Conservation (phyloP, 345 rosid species). For the Anacardium occidentale region DNA sequence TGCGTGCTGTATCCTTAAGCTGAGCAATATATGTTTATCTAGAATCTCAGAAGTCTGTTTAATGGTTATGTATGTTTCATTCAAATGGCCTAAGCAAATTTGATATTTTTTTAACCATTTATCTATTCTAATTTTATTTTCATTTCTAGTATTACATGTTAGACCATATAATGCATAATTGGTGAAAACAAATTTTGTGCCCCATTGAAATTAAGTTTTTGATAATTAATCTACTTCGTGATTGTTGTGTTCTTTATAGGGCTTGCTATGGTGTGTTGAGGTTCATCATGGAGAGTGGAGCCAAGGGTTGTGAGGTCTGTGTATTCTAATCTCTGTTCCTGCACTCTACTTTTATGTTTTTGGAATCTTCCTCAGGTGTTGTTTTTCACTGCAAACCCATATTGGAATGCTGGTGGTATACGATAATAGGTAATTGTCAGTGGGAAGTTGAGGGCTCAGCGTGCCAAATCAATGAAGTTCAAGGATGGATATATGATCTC, state of each 20-base stretch:
- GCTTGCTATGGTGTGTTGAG: conserved; percentile 91
- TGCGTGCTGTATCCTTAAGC: neutral
- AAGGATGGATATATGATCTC: conserved; percentile 97
- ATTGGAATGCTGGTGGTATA: neutral
- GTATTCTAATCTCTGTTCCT: neutral
- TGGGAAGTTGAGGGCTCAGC: conserved; percentile 83
- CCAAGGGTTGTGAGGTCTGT: conserved; percentile 84
- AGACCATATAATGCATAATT: no score
- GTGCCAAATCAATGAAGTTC: conserved; percentile 95
- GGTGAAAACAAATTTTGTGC: no score
- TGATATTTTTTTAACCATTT: no score
- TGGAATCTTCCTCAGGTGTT: neutral
- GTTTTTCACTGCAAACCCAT: neutral
- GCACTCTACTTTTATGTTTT: neutral
- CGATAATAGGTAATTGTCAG: conserved; percentile 75
- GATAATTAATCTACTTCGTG: neutral
- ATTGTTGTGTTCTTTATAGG: conserved; percentile 30
- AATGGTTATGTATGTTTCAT: no score
- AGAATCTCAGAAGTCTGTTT: no score
- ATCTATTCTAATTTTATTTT: no score
- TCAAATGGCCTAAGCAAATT: no score
- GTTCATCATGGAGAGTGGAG: conserved; percentile 85
- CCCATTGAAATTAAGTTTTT: neutral
- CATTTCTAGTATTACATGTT: no score
- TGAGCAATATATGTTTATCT: no score